Evolutionary conservation across 2,329 filamentous ascomycete genomes (phyloP).

Genomic region (Dactylellina haptotyla): DNA sequence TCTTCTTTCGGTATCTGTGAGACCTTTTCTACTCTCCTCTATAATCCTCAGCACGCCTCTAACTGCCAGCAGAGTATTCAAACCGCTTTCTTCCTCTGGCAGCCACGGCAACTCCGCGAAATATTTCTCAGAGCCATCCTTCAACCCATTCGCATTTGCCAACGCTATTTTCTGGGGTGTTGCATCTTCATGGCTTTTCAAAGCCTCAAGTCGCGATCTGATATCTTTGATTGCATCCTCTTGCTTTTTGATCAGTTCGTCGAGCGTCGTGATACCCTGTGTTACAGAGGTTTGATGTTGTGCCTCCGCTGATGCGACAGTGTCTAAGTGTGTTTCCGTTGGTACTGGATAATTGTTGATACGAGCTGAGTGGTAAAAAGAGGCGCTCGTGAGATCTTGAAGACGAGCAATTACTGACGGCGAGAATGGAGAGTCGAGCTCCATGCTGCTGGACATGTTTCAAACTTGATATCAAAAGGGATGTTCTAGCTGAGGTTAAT

Average conservation of each 20-base stretch:
- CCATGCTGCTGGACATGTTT: constrained; percentile 3
- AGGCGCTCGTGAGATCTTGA: constrained; percentile 26
- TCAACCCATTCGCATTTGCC: constrained; percentile 27
- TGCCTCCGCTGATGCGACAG: constrained; percentile 34
- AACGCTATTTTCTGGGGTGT: constrained; percentile 30
- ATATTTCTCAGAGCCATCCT: constrained; percentile 32
- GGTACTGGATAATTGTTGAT: constrained; percentile 41
- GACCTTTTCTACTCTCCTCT: constrained; percentile 36
- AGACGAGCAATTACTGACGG: constrained; percentile 36
- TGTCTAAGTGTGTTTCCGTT: constrained; percentile 35
- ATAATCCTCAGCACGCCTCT: constrained; percentile 34
- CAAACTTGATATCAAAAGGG: too few species aligned
- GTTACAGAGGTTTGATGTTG: constrained; percentile 35
- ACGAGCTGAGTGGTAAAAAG: constrained; percentile 22
- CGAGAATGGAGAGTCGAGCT: constrained; percentile 22
- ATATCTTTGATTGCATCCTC: constrained; percentile 36
- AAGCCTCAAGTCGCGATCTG: constrained; percentile 10
- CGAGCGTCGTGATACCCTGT: constrained; percentile 30
- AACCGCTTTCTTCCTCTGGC: constrained; percentile 39
- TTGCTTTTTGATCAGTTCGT: constrained; percentile 40
- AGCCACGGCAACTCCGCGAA: constrained; percentile 43
- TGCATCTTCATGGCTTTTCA: constrained; percentile 34
- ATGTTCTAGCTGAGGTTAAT: too few species aligned
- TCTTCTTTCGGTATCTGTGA: constrained; percentile 29
- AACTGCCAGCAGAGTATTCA: constrained; percentile 38